Base-by-base conservation (phyloP, 768 basidiomycete species). In the Pleurotus ostreatus region DNA sequence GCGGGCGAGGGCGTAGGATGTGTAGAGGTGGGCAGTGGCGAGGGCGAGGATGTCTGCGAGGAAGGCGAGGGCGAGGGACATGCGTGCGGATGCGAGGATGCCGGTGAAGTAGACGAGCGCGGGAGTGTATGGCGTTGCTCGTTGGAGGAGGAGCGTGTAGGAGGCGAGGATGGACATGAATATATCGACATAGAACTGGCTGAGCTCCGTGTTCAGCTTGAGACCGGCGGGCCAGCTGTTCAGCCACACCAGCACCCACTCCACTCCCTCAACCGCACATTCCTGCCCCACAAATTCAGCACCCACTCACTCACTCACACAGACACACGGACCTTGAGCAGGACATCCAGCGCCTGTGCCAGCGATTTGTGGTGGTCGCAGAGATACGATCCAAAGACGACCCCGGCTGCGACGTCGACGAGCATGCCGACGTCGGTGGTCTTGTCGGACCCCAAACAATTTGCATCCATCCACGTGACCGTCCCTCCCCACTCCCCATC, bases 171-270 rank as follows among this genome's bases (percentile, higher is more conserved):
- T 59, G 22, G 78, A 78, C 2, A 86, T 74, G 49, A 97, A 86
- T 0, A 81, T 77, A 57, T 84, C 78, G n/a, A 86, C 83, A 63
- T 92, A 89, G 66, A 97, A 89, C 22, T 78, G 75, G 62, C 92
- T 92, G n/a, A 99, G 79, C 62, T 98, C 92, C 0, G 92, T 92
- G 65, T 98, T 98, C 52, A 99, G 84, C 70, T 99, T 99, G 40
- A 99, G 73, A 1, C 97, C 96, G 1, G 87, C 94, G 0, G 96
- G 96, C 96, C 96, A 98, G 58, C 89, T 84, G 67, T 97, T 89
- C 11, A 99, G 78, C 95, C 94, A 98, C 1, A 76, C 62, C 2
- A 98, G 74, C 0, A 79, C 75, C 13, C 73, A 70, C 43, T 80
- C 78, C 7, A 88, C 66, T 47, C 73, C 70, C 2, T 74, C 65